A percentile compares a stretch with the other conserved stretches of the same genome.
Evolutionary conservation across 2,329 filamentous ascomycete genomes (phyloP).

Genomic region (Paraphaeosphaeria sporulosa): DNA sequence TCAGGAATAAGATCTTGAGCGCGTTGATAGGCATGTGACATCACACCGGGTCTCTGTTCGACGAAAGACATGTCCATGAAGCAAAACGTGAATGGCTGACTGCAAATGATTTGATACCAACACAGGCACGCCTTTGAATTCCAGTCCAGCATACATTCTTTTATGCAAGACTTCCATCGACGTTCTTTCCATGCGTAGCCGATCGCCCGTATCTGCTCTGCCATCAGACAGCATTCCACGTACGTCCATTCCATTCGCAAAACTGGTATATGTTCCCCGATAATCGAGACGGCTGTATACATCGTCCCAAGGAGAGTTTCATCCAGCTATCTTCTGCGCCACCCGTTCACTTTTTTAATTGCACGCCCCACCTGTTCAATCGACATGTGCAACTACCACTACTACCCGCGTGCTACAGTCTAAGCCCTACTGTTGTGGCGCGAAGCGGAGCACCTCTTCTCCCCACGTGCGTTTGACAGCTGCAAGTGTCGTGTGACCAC

Average conservation of each 20-base stretch:
- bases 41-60: background rate
- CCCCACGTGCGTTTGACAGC: constrained; percentile 7
- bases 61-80: background rate
- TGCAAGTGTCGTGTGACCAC: background rate
- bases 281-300: background rate
- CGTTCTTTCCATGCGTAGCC: background rate
- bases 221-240: background rate
- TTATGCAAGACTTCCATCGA: background rate
- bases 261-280: background rate
- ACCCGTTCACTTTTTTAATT: background rate
- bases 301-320: background rate
- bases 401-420: background rate
- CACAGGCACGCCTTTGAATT: background rate
- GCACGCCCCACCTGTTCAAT: background rate
- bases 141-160: background rate
- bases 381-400: background rate
- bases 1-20: background rate
- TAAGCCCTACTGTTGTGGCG: background rate
- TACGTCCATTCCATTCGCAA: background rate
- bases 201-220: background rate
- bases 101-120: background rate
- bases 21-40: background rate
- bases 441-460: background rate
- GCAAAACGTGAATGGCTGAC: too few relatives aligned
- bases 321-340: background rate